Evolutionary conservation across 192 early-diverging fungal species (phyloP).

Genomic region (Jimgerdemannia flammicorona): DNA sequence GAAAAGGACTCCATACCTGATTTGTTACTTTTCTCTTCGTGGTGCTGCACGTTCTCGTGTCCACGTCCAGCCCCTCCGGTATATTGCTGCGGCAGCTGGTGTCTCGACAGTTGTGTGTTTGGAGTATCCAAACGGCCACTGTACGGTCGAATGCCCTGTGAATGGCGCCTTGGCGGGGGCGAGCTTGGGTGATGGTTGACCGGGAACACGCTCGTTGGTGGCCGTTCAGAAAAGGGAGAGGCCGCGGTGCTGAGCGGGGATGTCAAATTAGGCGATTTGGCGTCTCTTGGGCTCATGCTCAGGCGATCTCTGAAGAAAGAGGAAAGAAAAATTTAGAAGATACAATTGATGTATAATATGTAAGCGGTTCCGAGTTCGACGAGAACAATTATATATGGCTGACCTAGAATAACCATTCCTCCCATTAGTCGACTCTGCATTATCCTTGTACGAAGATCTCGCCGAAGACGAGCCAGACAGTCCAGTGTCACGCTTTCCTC

Average conservation of each 20-base stretch:
- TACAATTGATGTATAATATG: too few species aligned
- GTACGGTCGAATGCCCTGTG: background rate
- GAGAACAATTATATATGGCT: background rate
- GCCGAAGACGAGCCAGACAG: background rate
- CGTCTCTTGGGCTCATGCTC: background rate
- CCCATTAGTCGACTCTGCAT: background rate
- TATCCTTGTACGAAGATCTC: too few species aligned
- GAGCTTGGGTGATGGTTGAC: background rate
- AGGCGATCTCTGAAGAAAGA: background rate
- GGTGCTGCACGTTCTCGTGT: background rate
- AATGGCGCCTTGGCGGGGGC: background rate
- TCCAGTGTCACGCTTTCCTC: background rate
- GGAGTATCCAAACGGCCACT: background rate
- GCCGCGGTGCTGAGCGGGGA: background rate
- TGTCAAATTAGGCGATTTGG: background rate
- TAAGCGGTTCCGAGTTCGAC: background rate
- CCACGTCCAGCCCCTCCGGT: background rate
- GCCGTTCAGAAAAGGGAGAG: background rate
- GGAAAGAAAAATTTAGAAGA: background rate
- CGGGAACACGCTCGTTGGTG: background rate
- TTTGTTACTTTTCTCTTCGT: background rate
- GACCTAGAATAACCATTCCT: background rate
- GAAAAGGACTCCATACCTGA: background rate
- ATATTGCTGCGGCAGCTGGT: background rate
- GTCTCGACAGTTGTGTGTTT: background rate